Base-by-base conservation (phyloP, 768 basidiomycete species). In the Russula ochroleuca region DNA sequence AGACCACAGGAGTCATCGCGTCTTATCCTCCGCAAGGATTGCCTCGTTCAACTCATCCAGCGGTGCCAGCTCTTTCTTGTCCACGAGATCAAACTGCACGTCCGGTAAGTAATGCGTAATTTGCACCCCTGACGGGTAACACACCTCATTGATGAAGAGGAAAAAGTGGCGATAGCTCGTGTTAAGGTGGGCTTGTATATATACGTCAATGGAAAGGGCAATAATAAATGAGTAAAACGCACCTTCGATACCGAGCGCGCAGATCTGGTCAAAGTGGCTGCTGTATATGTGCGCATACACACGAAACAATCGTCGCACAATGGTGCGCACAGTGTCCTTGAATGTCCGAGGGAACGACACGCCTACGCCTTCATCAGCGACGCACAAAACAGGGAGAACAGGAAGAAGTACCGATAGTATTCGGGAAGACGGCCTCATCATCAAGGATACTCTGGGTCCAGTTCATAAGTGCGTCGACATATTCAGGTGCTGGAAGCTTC, bases 231-330 rank as follows among this genome's bases (percentile, higher is more conserved):
- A 59, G 3, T 49, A 3, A 31, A 65, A 58, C 78, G 45, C 65
- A 96, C 96, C 96, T 83, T 99, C 97, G 57, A 99, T 98, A 6
- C 95, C 95, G 51, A 99, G 78, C 15, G 97, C 97, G 74, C 96
- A 98, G 63, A 98, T 92, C 70, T 98, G 96, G 70, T 98, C 97
- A 74, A 99, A 98, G 75, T 99, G 97, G 69, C 94, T 96, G 80
- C 94, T 96, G 79, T 99, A 99, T 72, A 98, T 87, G 74, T 99
- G 97, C 21, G 94, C 97, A 73, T 99, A 99, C 47, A 99, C 91
- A 19, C 97, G 84, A 82, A 99, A 99, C 60, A 99, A 75, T 31
- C 97, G 84, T 50, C 97, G 84, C 62, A 93, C 84, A 63, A 99
- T 94, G 11, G 92, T 93, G 72, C 93, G 88, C 65, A 97, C 89